Evolutionary conservation across 177 flowering plant species (phyloP).

Genomic region (Vitis hybrid): DNA sequence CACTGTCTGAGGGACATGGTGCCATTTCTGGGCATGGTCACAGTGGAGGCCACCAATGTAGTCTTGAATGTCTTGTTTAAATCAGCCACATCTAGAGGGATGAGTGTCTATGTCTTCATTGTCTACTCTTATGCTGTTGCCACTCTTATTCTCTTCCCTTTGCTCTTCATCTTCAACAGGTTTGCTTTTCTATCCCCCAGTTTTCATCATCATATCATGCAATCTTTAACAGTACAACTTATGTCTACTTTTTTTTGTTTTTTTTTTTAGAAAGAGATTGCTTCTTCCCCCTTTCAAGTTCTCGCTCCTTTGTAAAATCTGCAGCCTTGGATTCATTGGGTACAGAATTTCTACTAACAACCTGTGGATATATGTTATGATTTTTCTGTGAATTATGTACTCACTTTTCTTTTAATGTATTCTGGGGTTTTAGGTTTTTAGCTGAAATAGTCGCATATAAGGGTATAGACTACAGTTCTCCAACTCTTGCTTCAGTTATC

Average conservation of each 20-base stretch:
- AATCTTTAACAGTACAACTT: background rate
- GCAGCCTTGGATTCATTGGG: background rate
- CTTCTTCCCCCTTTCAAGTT: background rate
- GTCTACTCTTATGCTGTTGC: constrained; percentile 17
- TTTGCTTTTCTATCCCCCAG: background rate
- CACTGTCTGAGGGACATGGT: background rate
- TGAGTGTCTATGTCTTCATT: constrained; percentile 23
- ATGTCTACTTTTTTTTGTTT: background rate
- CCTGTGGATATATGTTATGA: background rate
- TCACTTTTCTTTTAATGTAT: background rate
- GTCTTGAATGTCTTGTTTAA: constrained; percentile 18
- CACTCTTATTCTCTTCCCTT: constrained; percentile 19
- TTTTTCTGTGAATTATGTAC: too few relatives aligned
- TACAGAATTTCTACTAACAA: background rate
- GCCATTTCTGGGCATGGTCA: constrained; percentile 23
- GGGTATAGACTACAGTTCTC: constrained; percentile 27
- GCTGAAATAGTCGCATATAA: constrained; percentile 4
- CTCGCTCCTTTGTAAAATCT: background rate
- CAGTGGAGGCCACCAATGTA: constrained; percentile 17
- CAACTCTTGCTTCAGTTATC: constrained; percentile 27
- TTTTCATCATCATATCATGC: background rate
- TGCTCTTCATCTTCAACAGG: constrained; percentile 10
- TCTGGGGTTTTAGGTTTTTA: background rate
- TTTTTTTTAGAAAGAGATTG: background rate
- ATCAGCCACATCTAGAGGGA: constrained; percentile 24